Percentiles rank a stretch among this genome's conserved stretches.
Evolutionary conservation across 768 basidiomycete species (phyloP).

Genomic region (Candolleomyces eurysporus): DNA sequence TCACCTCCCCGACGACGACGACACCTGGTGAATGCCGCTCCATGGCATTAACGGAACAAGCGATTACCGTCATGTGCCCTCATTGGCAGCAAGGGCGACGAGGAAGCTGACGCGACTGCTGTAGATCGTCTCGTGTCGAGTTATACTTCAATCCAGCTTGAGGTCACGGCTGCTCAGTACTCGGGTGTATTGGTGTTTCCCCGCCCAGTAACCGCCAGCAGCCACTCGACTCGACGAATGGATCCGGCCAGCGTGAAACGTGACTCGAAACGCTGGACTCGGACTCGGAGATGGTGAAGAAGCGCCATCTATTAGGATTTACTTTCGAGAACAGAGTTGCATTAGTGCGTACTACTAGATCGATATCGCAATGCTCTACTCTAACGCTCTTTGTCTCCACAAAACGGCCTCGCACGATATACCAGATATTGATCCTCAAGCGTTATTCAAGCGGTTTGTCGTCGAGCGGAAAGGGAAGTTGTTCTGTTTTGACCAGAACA

Average conservation of each 20-base stretch:
- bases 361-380: not conserved
- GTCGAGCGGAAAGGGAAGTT: constrained; percentile 18
- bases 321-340: constrained; percentile 39
- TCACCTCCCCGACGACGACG: too few species aligned
- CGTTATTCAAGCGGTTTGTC: constrained; percentile 22
- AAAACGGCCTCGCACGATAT: constrained; percentile 21
- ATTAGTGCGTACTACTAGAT: constrained; percentile 26
- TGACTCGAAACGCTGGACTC: constrained; percentile 28
- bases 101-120: too few species aligned
- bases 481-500: constrained; percentile 28
- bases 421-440: constrained; percentile 21
- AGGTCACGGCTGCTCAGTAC: constrained; percentile 23
- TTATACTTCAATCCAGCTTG: not conserved
- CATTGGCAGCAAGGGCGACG: too few species aligned
- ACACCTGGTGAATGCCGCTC: too few species aligned
- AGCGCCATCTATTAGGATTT: constrained; percentile 28
- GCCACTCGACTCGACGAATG: constrained; percentile 10
- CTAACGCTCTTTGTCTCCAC: not conserved
- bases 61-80: too few species aligned
- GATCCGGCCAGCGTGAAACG: constrained; percentile 14
- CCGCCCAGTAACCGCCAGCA: not conserved
- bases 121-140: too few species aligned
- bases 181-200: not conserved
- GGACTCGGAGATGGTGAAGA: constrained; percentile 22
- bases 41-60: too few species aligned